Evolutionary conservation across 768 basidiomycete genomes (phyloP).

Genomic region (Amanita muscaria): DNA sequence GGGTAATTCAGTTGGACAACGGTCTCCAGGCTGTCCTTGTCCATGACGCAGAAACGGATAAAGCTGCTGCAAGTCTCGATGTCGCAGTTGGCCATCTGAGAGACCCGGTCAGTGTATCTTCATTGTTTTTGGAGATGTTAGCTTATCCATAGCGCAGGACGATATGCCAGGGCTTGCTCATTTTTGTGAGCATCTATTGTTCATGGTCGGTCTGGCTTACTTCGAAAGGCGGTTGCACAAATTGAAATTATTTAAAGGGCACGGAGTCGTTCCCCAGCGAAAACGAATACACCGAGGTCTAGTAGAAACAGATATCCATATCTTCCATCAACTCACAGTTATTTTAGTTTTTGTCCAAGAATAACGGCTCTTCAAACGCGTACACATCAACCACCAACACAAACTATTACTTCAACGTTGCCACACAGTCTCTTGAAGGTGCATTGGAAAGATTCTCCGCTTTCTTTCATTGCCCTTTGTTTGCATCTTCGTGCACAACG

Average conservation of each 20-base stretch:
- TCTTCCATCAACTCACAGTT: constrained; percentile 8
- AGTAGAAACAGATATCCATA: constrained; percentile 7
- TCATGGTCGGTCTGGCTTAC: constrained; percentile 59
- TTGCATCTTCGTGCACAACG: constrained; percentile 73
- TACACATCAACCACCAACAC: constrained; percentile 90
- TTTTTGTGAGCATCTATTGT: constrained; percentile 93
- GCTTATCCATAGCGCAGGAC: constrained; percentile 31
- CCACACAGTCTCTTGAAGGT: constrained; percentile 50
- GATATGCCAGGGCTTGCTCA: constrained; percentile 92
- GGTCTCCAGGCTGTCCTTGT: constrained; percentile 82
- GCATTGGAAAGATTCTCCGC: constrained; percentile 72
- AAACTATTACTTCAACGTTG: constrained; percentile 76
- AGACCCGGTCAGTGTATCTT: constrained; percentile 64
- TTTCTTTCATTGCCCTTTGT: constrained; percentile 93
- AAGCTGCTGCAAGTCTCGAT: constrained; percentile 90
- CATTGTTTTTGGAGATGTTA: background rate
- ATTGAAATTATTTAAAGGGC: constrained; percentile 36
- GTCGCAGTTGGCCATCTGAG: constrained; percentile 90
- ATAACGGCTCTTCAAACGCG: constrained; percentile 84
- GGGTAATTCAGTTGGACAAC: constrained; percentile 78
- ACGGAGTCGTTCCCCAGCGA: constrained; percentile 81
- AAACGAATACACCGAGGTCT: constrained; percentile 87
- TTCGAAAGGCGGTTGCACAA: background rate
- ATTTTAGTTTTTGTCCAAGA: constrained; percentile 64
- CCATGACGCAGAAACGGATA: constrained; percentile 81